A percentile compares a stretch with the other conserved stretches of the same genome.
Conservation (phyloP, 352 stramenopile species). For the Globisporangium viniferum region DNA sequence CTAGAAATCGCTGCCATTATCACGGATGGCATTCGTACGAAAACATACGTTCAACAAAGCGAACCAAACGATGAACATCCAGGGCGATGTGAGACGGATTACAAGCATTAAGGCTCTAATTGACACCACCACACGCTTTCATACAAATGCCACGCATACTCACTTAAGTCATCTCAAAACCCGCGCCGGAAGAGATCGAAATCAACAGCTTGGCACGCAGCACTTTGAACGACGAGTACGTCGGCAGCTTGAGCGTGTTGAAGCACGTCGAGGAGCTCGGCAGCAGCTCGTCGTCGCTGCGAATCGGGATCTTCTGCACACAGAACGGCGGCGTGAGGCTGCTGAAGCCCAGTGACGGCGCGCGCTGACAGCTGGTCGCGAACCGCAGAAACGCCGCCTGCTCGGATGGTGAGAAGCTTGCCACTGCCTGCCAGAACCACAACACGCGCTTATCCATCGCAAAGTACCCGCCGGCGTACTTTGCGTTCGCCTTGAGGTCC, state of each 20-base stretch:
- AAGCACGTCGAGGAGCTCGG: conserved; percentile 96
- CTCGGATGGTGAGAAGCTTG: conserved; percentile 79
- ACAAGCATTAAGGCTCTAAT: no score
- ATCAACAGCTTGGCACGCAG: conserved; percentile 92
- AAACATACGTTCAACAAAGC: no score
- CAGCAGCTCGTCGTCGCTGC: conserved; percentile 81
- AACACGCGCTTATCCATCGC: conserved; percentile 66
- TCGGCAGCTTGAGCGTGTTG: conserved; percentile 97
- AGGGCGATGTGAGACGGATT: no score
- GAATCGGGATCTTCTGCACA: conserved; percentile 75
- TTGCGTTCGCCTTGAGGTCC: conserved; percentile 88
- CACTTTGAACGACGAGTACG: conserved; percentile 93
- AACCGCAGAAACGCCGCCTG: conserved; percentile 92
- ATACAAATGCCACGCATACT: no score
- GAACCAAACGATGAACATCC: no score
- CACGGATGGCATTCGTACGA: no score
- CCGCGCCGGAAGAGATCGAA: conserved; percentile 91
- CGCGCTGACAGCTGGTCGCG: conserved; percentile 93
- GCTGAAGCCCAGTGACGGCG: conserved; percentile 93
- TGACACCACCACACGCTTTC: no score
- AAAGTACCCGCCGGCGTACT: conserved; percentile 94
- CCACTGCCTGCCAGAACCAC: conserved; percentile 71
- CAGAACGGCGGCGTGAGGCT: conserved; percentile 94
- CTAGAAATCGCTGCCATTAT: no score
- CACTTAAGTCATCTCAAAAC: conserved; percentile 95